These are phyloP conservation scores for Orbilia oligospora DNA, from an alignment of 2,329 filamentous ascomycete species.

Conservation along the genomic window DNA sequence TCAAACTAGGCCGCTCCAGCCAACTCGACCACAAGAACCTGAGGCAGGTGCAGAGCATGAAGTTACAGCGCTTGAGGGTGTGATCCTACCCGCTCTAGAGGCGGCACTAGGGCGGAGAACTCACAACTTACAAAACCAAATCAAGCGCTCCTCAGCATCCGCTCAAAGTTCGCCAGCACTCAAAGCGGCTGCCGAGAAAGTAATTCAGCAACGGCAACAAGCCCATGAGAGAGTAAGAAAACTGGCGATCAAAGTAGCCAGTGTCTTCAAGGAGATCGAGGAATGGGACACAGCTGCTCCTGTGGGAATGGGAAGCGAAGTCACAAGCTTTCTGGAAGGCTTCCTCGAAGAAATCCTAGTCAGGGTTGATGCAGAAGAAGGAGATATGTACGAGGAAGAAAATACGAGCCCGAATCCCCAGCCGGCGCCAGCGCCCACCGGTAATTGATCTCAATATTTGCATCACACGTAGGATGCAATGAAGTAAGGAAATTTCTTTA, in stretches of 20 bases:
- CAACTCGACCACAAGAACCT: conserved; percentile 34
- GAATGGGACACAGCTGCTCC: conserved; percentile 86
- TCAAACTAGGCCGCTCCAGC: conserved; percentile 48
- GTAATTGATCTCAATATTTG: conserved; percentile 33
- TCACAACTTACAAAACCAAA: conserved; percentile 71
- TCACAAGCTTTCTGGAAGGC: conserved; percentile 89
- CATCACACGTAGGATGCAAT: conserved; percentile 16
- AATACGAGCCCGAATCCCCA: conserved; percentile 42
- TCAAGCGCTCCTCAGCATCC: conserved; percentile 62
- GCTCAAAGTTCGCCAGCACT: conserved; percentile 57
- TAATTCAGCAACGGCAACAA: conserved; percentile 77
- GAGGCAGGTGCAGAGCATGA: conserved; percentile 71
- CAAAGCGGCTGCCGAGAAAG: conserved; percentile 66
- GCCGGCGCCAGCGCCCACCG: conserved; percentile 13
- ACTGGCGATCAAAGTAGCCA: conserved; percentile 84
- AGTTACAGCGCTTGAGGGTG: conserved; percentile 87
- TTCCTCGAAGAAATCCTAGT: conserved; percentile 94
- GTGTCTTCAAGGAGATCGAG: conserved; percentile 91
- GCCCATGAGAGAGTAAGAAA: conserved; percentile 86
- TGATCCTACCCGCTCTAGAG: conserved; percentile 92
- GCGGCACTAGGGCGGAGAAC: conserved; percentile 86
- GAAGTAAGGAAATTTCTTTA: conserved; percentile 35
- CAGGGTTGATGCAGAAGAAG: conserved; percentile 87
- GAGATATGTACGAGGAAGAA: conserved; percentile 66
- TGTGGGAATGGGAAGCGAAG: conserved; percentile 93